These are phyloP conservation scores for Citrus sp. DNA, from an alignment of 345 rosid species.

Conservation along the genomic window DNA sequence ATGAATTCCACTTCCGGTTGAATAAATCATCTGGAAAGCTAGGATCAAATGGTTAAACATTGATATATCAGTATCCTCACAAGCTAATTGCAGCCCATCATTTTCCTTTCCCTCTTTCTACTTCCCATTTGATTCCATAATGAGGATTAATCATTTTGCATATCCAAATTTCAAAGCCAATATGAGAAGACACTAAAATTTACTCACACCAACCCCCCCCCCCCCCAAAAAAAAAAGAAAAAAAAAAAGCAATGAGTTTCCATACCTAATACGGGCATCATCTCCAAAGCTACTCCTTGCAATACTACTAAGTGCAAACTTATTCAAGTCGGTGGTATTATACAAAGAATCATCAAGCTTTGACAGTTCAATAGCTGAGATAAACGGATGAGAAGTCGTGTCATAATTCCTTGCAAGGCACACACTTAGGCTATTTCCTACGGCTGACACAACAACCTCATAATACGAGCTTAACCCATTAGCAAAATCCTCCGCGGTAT, in stretches of 20 bases:
- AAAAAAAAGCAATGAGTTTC: neutral
- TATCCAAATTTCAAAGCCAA: neutral
- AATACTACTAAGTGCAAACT: constrained; percentile 52
- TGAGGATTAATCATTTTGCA: neutral
- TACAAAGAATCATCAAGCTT: constrained; percentile 62
- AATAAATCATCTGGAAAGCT: constrained; percentile 74
- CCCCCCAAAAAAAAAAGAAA: too few species aligned
- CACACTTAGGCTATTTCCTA: constrained; percentile 47
- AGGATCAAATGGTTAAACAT: constrained; percentile 28
- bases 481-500: constrained; percentile 73
- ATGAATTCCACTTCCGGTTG: constrained; percentile 75
- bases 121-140: neutral
- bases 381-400: constrained; percentile 65
- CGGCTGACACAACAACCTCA: constrained; percentile 55
- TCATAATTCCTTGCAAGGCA: constrained; percentile 69
- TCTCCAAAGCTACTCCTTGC: constrained; percentile 61
- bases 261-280: constrained; percentile 46
- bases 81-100: neutral
- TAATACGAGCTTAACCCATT: constrained; percentile 63
- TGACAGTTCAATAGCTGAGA: constrained; percentile 65
- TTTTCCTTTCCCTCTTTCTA: neutral
- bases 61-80: constrained; percentile 10
- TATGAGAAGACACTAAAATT: neutral
- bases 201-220: too few species aligned
- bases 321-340: constrained; percentile 52